Base-by-base conservation (phyloP, 441 rosid species). In the Croton laevigatus region DNA sequence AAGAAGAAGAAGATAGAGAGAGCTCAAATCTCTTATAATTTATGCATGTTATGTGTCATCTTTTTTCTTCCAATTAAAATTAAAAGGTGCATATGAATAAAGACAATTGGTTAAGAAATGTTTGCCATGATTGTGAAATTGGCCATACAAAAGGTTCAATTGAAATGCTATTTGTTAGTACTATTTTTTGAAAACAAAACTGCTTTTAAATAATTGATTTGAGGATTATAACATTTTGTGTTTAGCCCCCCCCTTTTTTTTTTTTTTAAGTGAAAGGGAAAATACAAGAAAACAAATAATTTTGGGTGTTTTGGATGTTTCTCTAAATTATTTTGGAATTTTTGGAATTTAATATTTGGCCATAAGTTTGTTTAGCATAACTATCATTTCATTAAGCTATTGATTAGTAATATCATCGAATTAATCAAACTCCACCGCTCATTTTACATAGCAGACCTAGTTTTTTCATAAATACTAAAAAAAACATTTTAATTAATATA, bases 21-120 rank as follows among this genome's bases (percentile, higher is more conserved):
- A 55, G 69, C 23, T 38, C 75, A 59, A n/a, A n/a, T n/a, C n/a
- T 73, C 62, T 72, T 75, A n/a, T 73, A 36, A 36, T 38, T 53
- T 5, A 3, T 76, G 77, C 71, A 78, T 69, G 76, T 72, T 69
- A 53, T 46, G 62, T 71, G 73, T 78, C 46, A 3, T 49, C 10
- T 64, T 54, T 44, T 54, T 44, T 27, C 5, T 17, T 40, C 23
- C 59, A 19, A 36, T 49, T 53, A 62, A 27, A 27, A 27, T 27
- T 27, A 27, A 27, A 65, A 76, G 68, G 57, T 37, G 58, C 38
- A 52, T 72, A 59, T n/a, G 60, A 34, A 23, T 66, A 52, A 34
- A 19, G 71, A 52, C 16, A 64, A n/a, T 20, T 34, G 40, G 66
- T 46, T 6, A 27, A 52, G 54, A 55, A 40, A 40, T 45, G 55